Evolutionary conservation across 257 asterid genomes (phyloP), one percentile per base, ranked within the genome.

Genomic region (Solanum sejunctum): DNA sequence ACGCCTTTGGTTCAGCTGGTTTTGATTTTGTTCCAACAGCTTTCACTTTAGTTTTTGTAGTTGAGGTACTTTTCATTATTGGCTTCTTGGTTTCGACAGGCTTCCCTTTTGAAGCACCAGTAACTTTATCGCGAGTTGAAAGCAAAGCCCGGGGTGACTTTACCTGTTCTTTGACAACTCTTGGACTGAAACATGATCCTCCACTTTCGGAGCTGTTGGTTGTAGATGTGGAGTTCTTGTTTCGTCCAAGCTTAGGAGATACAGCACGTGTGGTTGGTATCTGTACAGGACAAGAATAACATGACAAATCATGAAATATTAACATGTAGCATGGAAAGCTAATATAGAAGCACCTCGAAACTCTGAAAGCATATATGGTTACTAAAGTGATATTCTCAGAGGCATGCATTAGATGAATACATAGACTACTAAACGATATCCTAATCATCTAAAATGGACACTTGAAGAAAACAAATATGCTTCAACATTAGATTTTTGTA

Each of bases 201-300:
- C 90, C 92, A 32, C 87, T 86, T 82, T 82, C 94, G 12, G 85
- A 66, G 86, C 88, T 90, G 66, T 84, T 86, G 26, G 86, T 54
- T 16, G 86, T 23, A 4, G 87, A 83, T 60, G 57, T 64, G 8
- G 86, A 84, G 81, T 73, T 88, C 86, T 95, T 94, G 64, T 88
- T 66, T 88, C 98, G 89, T 52, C 99, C 98, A 4, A 95, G 93
- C 91, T 95, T 95, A 17, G 99, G 99, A 84, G 99, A 95, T 85
- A 69, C 86, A 10, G 98, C 87, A 6, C 99, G 95, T 0, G 99
- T 95, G 2, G 92, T 92, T 32, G 99, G 97, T 85, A 93, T 94
- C 98, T 94, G 39, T 39, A 54, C 18, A 1, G 52, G 23, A 70
- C n/a, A 15, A 69, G 77, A 69, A 69, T 1, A 67, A 17, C 78